These are phyloP conservation scores for Coemansia sp. DNA, from an alignment of 192 early-diverging fungal species.

Conservation along the genomic window DNA sequence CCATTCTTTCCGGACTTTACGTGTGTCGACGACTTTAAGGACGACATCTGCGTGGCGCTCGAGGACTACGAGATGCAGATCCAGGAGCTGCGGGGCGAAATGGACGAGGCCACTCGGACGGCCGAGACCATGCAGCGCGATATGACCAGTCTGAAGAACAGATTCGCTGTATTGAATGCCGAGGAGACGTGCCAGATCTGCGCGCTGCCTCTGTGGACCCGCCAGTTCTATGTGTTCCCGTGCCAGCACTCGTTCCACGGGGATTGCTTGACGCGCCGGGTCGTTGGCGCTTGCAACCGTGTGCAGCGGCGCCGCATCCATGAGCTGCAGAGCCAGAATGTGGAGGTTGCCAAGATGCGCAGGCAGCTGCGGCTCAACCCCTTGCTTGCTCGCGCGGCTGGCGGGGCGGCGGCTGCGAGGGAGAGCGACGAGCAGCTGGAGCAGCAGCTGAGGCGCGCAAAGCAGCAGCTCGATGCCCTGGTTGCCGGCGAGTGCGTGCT, in stretches of 20 bases:
- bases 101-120: constrained; percentile 93
- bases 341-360: constrained; percentile 38
- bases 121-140: constrained; percentile 92
- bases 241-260: constrained; percentile 95
- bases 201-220: constrained; percentile 69
- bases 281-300: constrained; percentile 49
- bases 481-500: constrained; percentile 86
- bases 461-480: constrained; percentile 74
- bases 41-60: constrained; percentile 87
- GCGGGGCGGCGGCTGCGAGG: background rate
- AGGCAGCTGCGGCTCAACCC: constrained; percentile 37
- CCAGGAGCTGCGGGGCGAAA: constrained; percentile 81
- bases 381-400: constrained; percentile 4
- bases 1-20: constrained; percentile 98
- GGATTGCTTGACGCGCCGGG: constrained; percentile 80
- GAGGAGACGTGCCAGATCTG: constrained; percentile 80
- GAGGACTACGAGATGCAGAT: constrained; percentile 92
- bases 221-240: constrained; percentile 93
- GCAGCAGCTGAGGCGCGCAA: constrained; percentile 29
- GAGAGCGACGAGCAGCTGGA: constrained; percentile 50
- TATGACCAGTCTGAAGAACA: constrained; percentile 78
- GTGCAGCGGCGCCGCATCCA: constrained; percentile 51
- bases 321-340: constrained; percentile 44
- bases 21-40: constrained; percentile 96
- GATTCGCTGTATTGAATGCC: constrained; percentile 54